A percentile compares a stretch with the other conserved stretches of the same genome.
Conservation (phyloP, 768 basidiomycete genomes). For the Amanita brunnescens region DNA sequence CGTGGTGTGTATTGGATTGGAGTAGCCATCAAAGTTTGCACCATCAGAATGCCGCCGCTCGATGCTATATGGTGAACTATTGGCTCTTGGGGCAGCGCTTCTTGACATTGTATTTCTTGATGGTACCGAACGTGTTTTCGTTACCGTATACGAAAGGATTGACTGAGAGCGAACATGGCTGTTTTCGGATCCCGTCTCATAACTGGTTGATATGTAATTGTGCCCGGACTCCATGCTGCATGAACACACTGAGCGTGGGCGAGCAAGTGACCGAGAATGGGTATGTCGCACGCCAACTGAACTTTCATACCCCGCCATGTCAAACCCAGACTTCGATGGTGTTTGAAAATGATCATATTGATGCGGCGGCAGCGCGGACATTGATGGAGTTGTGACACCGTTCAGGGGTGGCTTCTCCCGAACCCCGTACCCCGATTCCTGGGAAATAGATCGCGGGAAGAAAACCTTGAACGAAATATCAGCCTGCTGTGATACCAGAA, state of each 20-base stretch:
- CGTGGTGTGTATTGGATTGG: constrained; percentile 12
- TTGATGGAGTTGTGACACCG: constrained; percentile 17
- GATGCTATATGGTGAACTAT: constrained; percentile 14
- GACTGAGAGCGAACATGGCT: constrained; percentile 18
- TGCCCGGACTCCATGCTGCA: constrained; percentile 2
- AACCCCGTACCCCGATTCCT: constrained; percentile 53
- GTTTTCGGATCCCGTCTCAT: constrained; percentile 30
- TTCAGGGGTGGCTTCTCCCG: constrained; percentile 23
- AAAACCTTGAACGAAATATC: constrained; percentile 43
- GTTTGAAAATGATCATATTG: not conserved
- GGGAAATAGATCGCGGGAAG: constrained; percentile 66
- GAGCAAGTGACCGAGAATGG: not conserved
- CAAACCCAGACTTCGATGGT: constrained; percentile 1
- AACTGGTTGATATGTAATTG: constrained; percentile 22
- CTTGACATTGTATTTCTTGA: constrained; percentile 9
- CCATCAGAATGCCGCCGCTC: constrained; percentile 24
- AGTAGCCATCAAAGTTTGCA: constrained; percentile 19
- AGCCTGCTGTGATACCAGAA: not conserved
- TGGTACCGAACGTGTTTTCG: constrained; percentile 9
- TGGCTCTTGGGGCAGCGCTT: constrained; percentile 19
- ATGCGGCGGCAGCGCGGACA: constrained; percentile 1
- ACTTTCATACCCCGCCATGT: not conserved
- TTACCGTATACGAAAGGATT: constrained; percentile 11
- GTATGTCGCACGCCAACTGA: not conserved
- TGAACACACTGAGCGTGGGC: not conserved